These are phyloP conservation scores for Fusarium hostae DNA, from an alignment of 2,329 filamentous ascomycete genomes.

Conservation along the genomic window DNA sequence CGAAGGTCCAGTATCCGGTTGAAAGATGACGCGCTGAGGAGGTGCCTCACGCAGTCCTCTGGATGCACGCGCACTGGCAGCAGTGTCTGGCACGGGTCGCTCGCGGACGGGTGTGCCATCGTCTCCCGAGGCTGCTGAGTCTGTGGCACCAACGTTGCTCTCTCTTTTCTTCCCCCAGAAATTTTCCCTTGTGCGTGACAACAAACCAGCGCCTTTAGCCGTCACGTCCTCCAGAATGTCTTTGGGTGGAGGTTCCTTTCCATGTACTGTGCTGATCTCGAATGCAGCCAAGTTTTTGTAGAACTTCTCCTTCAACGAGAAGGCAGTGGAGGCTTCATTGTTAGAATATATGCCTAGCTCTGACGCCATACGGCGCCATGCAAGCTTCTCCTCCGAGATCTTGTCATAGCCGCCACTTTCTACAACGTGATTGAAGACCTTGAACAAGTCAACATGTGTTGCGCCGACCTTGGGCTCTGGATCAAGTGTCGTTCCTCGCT, in stretches of 20 bases:
- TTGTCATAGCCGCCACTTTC: constrained; percentile 87
- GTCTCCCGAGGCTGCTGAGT: constrained; percentile 69
- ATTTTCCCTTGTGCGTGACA: constrained; percentile 82
- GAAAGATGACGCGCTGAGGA: constrained; percentile 84
- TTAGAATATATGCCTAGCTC: constrained; percentile 79
- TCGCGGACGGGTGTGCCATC: constrained; percentile 69
- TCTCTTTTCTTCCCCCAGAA: constrained; percentile 65
- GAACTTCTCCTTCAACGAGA: constrained; percentile 86
- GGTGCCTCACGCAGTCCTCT: constrained; percentile 83
- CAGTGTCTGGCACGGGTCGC: constrained; percentile 60
- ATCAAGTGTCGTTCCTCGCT: constrained; percentile 82
- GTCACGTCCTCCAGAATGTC: constrained; percentile 90
- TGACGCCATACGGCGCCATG: constrained; percentile 82
- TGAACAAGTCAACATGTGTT: constrained; percentile 79
- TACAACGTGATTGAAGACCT: constrained; percentile 81
- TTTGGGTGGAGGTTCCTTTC: constrained; percentile 84
- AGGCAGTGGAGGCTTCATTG: constrained; percentile 85
- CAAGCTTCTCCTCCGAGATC: constrained; percentile 83
- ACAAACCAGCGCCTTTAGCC: constrained; percentile 83
- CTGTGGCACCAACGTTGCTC: constrained; percentile 62
- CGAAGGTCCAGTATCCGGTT: constrained; percentile 77
- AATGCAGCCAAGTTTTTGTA: constrained; percentile 91
- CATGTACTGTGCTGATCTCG: constrained; percentile 82
- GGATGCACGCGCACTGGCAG: constrained; percentile 67
- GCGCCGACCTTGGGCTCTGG: constrained; percentile 83